Base-by-base conservation (phyloP, 192 early-diverging fungal genomes). In the Obelidium mucronatum region DNA sequence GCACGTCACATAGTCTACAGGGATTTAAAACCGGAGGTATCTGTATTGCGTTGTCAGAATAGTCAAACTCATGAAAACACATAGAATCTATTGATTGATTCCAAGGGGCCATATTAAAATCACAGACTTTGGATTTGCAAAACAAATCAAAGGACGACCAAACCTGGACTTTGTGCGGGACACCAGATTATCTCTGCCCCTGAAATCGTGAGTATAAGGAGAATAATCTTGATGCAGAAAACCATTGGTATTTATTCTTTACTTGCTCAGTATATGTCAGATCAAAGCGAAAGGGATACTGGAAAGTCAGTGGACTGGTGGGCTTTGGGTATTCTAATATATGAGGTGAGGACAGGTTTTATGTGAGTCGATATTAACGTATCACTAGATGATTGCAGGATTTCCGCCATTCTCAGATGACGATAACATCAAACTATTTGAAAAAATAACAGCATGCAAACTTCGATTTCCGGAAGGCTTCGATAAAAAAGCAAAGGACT, bases 271-370 rank as follows among this genome's bases (percentile, higher is more conserved):
- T 33, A n/a, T n/a, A n/a, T n/a, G n/a, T 15, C 35, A 74, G 72
- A 78, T 78, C 80, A 93, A 96, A 82, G 93, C 93, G 63, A 95
- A 94, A 78, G 95, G 95, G 33, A n/a, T 96, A 96, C 83, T n/a
- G 93, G 94, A 30, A 90, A 91, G 61, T 94, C 95, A 11, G 96
- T 96, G 0, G 96, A 97, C 84, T 97, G 96, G 96, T 97, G 93
- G 89, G 92, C 94, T 48, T 87, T 96, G 75, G 96, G 96, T 33
- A 88, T 97, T 40, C 75, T 97, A 53, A 94, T 97, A 2, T 98
- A 92, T 79, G 85, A 85, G 70, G 75, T 85, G 30, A 53, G 28
- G 13, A 31, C 1, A 22, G 34, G 26, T 5, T 22, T 22, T 58
- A 15, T 52, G 17, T 52, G 8, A 33, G 24, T 44, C 44, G 6